These are phyloP conservation scores for Pseudocercospora musae DNA, from an alignment of 2,329 filamentous ascomycete genomes.

Conservation along the genomic window DNA sequence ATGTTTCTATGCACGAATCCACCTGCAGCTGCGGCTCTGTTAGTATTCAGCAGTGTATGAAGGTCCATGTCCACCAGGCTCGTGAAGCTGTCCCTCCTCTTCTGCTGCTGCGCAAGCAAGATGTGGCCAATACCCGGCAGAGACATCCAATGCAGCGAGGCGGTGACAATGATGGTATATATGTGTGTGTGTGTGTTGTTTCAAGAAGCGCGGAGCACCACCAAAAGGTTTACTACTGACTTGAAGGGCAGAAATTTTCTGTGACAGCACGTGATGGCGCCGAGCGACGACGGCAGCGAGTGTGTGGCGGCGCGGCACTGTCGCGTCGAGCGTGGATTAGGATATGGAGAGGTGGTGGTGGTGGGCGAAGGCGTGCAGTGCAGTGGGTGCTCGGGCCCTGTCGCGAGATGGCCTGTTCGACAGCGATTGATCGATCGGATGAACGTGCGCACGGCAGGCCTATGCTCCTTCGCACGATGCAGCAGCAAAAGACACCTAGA, in stretches of 20 bases:
- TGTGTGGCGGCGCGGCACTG: slow-evolving; percentile 2
- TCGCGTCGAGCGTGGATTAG: slow-evolving; percentile 2
- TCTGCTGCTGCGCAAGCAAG: slow-evolving; percentile 29
- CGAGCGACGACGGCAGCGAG: neutral
- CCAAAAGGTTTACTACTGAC: slow-evolving; percentile 23
- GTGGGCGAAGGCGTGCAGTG: slow-evolving; percentile 8
- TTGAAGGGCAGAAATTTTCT: slow-evolving; percentile 27
- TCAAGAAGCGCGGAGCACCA: slow-evolving; percentile 12
- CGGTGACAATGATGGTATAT: neutral
- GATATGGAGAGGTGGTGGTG: slow-evolving; percentile 10
- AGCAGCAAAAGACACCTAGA: slow-evolving; percentile 4
- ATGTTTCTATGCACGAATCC: slow-evolving; percentile 31
- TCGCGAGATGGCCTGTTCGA: slow-evolving; percentile 27
- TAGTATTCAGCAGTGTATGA: slow-evolving; percentile 38
- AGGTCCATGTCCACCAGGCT: slow-evolving; percentile 35
- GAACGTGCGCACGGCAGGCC: slow-evolving; percentile 11
- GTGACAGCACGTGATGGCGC: slow-evolving; percentile 21
- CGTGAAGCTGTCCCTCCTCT: slow-evolving; percentile 37
- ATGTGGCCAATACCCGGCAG: slow-evolving; percentile 33
- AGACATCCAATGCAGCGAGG: slow-evolving; percentile 29
- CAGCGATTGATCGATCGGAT: slow-evolving; percentile 1
- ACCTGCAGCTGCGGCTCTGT: slow-evolving; percentile 34
- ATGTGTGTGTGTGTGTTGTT: neutral
- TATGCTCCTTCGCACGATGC: slow-evolving; percentile 10
- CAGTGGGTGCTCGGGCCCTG: slow-evolving; percentile 11